Conservation (phyloP, 345 rosid species). For the Citrus australasica region DNA sequence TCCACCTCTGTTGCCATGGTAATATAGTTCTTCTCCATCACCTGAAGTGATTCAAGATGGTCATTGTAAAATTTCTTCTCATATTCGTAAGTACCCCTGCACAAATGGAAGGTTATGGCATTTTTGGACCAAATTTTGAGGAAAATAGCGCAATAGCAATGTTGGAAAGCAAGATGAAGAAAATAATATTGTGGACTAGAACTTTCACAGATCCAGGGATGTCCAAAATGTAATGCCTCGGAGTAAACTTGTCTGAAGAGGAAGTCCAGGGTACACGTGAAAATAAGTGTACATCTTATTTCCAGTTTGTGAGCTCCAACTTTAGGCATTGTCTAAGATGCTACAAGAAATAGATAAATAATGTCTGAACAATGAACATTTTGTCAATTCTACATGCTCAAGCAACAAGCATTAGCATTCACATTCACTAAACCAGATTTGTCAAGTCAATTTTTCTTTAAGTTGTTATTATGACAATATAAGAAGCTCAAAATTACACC, state of each 20-base stretch:
- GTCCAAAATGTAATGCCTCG: neutral
- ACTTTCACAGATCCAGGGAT: neutral
- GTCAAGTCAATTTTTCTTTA: neutral
- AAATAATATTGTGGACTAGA: neutral
- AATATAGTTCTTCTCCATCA: slow-evolving; percentile 82
- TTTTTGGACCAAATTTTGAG: neutral
- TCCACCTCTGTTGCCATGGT: slow-evolving; percentile 92
- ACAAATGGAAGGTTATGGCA: slow-evolving; percentile 11
- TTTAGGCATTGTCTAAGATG: neutral
- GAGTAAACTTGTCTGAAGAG: neutral
- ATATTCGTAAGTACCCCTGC: slow-evolving; percentile 81
- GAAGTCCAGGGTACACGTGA: neutral
- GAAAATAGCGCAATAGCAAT: neutral
- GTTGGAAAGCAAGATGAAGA: neutral
- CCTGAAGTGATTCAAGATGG: slow-evolving; percentile 91
- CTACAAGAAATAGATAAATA: neutral
- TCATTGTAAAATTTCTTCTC: slow-evolving; percentile 87
- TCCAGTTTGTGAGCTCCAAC: slow-evolving; percentile 8
- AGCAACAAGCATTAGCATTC: neutral
- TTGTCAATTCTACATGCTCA: neutral
- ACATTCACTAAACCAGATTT: neutral
- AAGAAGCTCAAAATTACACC: slow-evolving; percentile 40
- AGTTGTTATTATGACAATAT: neutral
- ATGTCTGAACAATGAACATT: neutral
- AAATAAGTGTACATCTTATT: neutral